A percentile compares a stretch with the other conserved stretches of the same genome.
Evolutionary conservation across 192 early-diverging fungal species (phyloP).

Genomic region (Linderina pennispora): DNA sequence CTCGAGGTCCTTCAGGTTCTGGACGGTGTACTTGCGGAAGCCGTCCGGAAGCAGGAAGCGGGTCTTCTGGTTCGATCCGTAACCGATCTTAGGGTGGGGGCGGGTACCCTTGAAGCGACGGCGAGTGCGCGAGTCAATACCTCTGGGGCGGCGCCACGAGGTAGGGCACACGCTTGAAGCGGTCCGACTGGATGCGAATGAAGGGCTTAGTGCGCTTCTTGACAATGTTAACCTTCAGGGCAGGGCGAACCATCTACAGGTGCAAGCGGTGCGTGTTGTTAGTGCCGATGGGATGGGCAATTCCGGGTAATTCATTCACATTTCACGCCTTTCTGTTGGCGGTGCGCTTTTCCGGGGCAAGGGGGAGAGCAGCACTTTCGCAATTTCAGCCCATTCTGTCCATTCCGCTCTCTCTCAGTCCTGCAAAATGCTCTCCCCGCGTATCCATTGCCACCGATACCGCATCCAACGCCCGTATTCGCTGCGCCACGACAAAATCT

Average conservation of each 20-base stretch:
- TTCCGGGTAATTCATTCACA: no score
- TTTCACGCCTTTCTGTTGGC: no score
- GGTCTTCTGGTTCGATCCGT: conserved; percentile 95
- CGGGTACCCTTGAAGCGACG: conserved; percentile 97
- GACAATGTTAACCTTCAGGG: conserved; percentile 92
- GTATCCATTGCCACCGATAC: no score
- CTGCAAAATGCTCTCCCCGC: no score
- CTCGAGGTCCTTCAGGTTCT: conserved; percentile 90
- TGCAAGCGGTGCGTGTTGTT: no score
- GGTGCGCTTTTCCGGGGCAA: no score
- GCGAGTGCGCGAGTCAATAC: conserved; percentile 99
- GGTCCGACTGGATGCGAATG: conserved; percentile 97
- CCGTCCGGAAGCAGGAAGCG: conserved; percentile 96
- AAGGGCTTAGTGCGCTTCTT: conserved; percentile 99
- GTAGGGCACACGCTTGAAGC: conserved; percentile 92
- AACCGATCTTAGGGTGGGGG: conserved; percentile 99
- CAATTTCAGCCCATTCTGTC: no score
- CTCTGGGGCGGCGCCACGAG: conserved; percentile 99
- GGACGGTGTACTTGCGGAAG: conserved; percentile 97
- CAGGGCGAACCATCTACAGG: conserved; percentile 90
- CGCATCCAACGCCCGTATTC: no score
- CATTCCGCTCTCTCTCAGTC: no score
- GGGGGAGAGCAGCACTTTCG: no score
- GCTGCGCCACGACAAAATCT: no score
- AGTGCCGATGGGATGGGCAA: no score